phyloP scores from a whole-genome alignment of 2,329 filamentous ascomycete species.

The Penicillium sclerotiorum region DNA sequence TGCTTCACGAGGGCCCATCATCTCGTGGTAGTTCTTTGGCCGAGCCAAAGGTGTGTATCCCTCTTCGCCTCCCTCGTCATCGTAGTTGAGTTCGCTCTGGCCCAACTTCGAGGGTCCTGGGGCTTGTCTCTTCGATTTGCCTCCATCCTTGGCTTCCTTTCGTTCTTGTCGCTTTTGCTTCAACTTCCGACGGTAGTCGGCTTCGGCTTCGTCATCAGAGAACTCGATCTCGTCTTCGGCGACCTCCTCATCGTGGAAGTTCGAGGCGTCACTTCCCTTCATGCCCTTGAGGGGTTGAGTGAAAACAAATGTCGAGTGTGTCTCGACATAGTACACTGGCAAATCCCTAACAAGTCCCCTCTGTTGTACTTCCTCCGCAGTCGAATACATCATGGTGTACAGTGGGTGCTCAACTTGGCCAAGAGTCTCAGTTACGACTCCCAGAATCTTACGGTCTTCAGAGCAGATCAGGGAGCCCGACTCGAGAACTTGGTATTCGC shows the following conservation, averaged over 20 bases:
- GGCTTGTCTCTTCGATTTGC: slow-evolving; percentile 38
- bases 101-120: slow-evolving; percentile 43
- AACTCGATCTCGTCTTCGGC: slow-evolving; percentile 88
- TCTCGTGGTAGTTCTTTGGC: slow-evolving; percentile 63
- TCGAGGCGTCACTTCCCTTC: slow-evolving; percentile 93
- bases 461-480: slow-evolving; percentile 80
- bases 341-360: slow-evolving; percentile 69
- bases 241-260: slow-evolving; percentile 91
- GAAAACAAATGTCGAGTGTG: slow-evolving; percentile 81
- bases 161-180: slow-evolving; percentile 68
- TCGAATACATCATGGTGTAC: slow-evolving; percentile 79
- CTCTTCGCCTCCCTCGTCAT: slow-evolving; percentile 59
- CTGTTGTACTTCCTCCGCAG: slow-evolving; percentile 66
- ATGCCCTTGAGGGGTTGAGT: slow-evolving; percentile 75
- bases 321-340: slow-evolving; percentile 76
- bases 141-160: slow-evolving; percentile 51
- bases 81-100: slow-evolving; percentile 62
- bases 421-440: slow-evolving; percentile 80
- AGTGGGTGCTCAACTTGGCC: slow-evolving; percentile 83
- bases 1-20: slow-evolving; percentile 46
- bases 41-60: slow-evolving; percentile 70
- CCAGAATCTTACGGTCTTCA: slow-evolving; percentile 73
- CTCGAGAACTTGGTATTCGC: slow-evolving; percentile 84
- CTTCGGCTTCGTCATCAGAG: slow-evolving; percentile 94
- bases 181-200: slow-evolving; percentile 70